These are phyloP conservation scores for Colletotrichum euphorbiae DNA, from an alignment of 2,329 filamentous ascomycete species.

Conservation along the genomic window DNA sequence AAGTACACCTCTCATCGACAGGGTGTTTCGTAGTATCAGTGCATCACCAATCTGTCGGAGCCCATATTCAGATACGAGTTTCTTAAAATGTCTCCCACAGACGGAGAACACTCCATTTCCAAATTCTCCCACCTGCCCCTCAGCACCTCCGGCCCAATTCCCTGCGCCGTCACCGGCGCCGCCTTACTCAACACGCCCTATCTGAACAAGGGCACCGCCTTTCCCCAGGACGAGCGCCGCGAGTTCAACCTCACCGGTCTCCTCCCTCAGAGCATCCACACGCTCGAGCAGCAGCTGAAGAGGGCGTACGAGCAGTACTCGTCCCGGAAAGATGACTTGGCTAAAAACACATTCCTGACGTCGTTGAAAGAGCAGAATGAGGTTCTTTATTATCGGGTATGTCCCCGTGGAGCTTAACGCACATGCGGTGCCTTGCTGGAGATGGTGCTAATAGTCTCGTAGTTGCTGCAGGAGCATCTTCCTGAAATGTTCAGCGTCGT, in stretches of 20 bases:
- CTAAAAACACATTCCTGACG: constrained; percentile 90
- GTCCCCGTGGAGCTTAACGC: constrained; percentile 21
- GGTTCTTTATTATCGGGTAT: constrained; percentile 81
- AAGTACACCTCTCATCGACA: neutral
- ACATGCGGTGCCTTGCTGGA: too few relatives aligned
- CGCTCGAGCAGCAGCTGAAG: constrained; percentile 78
- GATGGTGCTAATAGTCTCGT: neutral
- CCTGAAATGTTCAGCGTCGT: constrained; percentile 92
- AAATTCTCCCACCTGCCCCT: constrained; percentile 50
- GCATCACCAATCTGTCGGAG: too few relatives aligned
- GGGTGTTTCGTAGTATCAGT: neutral
- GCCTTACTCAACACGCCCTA: constrained; percentile 51
- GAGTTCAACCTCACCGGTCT: constrained; percentile 79
- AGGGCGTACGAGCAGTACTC: constrained; percentile 86
- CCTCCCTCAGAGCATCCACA: constrained; percentile 78
- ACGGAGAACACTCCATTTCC: constrained; percentile 37
- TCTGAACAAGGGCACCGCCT: constrained; percentile 87
- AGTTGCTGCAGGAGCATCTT: constrained; percentile 81
- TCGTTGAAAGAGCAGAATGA: constrained; percentile 88
- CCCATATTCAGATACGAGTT: too few relatives aligned
- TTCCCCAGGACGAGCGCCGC: constrained; percentile 74
- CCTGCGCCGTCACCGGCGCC: constrained; percentile 51
- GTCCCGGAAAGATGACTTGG: constrained; percentile 70
- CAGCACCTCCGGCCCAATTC: constrained; percentile 51
- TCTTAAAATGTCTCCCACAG: neutral